These are phyloP conservation scores for Mrakia hoshinonis DNA, from an alignment of 768 basidiomycete species.

Conservation along the genomic window DNA sequence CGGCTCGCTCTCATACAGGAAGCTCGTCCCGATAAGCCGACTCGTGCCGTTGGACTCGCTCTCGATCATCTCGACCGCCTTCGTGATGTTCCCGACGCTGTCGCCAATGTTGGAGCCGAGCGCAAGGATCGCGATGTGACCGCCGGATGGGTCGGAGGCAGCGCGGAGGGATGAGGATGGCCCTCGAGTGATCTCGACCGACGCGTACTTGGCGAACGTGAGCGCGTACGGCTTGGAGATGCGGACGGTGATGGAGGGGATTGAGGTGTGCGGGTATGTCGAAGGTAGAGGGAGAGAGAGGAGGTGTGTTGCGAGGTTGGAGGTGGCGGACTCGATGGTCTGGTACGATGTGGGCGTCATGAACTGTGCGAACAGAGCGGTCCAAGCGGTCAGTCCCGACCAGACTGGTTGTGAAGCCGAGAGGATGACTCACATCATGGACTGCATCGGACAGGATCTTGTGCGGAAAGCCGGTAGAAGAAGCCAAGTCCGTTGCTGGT, in stretches of 20 bases:
- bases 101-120: conserved; percentile 88
- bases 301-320: conserved; percentile 49
- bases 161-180: not conserved
- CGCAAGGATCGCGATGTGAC: conserved; percentile 53
- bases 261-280: conserved; percentile 28
- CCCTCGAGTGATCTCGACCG: conserved; percentile 50
- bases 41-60: conserved; percentile 30
- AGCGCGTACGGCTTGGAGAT: conserved; percentile 65
- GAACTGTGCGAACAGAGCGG: conserved; percentile 41
- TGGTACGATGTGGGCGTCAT: conserved; percentile 49
- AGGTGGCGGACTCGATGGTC: conserved; percentile 64
- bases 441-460: conserved; percentile 43
- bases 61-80: conserved; percentile 65
- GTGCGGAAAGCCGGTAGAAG: conserved; percentile 41
- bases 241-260: conserved; percentile 48
- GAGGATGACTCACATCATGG: conserved; percentile 44
- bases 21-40: conserved; percentile 58
- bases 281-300: conserved; percentile 40
- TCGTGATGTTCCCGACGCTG: conserved; percentile 68
- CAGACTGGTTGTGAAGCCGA: not conserved
- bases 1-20: conserved; percentile 83
- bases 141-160: not conserved
- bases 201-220: conserved; percentile 56
- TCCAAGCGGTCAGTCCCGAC: conserved; percentile 16
- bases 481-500: conserved; percentile 34